Conservation (phyloP, 768 basidiomycete genomes). For the Polyporus arcularius region DNA sequence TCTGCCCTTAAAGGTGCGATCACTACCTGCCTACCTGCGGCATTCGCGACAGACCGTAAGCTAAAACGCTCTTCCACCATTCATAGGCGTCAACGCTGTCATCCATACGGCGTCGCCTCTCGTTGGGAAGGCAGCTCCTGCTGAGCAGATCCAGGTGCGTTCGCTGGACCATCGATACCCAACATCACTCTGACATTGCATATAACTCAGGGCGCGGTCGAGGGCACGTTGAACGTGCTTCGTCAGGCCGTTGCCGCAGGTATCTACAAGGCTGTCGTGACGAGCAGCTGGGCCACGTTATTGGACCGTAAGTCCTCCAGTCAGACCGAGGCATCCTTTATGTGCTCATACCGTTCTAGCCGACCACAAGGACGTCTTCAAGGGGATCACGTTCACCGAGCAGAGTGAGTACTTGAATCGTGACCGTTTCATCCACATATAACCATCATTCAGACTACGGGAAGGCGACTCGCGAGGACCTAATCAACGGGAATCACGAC, state of each 20-base stretch:
- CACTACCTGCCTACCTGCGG: no score
- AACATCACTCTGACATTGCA: not conserved
- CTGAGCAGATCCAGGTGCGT: slow-evolving; percentile 17
- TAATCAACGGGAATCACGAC: slow-evolving; percentile 23
- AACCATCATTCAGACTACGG: slow-evolving; percentile 35
- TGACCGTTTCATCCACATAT: no score
- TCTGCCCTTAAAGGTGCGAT: slow-evolving; percentile 21
- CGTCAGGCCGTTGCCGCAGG: slow-evolving; percentile 41
- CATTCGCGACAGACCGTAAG: no score
- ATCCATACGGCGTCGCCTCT: slow-evolving; percentile 22
- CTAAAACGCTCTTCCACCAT: not conserved
- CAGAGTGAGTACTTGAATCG: slow-evolving; percentile 23
- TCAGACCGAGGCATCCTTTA: no score
- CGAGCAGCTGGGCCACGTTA: slow-evolving; percentile 40
- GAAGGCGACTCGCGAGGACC: slow-evolving; percentile 32
- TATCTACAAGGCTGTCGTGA: slow-evolving; percentile 38
- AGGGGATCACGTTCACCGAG: slow-evolving; percentile 27
- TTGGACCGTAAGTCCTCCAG: slow-evolving; percentile 4
- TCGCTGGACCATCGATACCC: not conserved
- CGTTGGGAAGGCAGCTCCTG: slow-evolving; percentile 10
- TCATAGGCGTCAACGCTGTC: slow-evolving; percentile 15
- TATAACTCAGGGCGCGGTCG: slow-evolving; percentile 33
- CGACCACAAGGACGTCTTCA: slow-evolving; percentile 3
- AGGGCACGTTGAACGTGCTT: slow-evolving; percentile 40
- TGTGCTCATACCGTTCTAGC: not conserved